Evolutionary conservation across 2,329 filamentous ascomycete species (phyloP).

Genomic region (Alternaria infectoria): DNA sequence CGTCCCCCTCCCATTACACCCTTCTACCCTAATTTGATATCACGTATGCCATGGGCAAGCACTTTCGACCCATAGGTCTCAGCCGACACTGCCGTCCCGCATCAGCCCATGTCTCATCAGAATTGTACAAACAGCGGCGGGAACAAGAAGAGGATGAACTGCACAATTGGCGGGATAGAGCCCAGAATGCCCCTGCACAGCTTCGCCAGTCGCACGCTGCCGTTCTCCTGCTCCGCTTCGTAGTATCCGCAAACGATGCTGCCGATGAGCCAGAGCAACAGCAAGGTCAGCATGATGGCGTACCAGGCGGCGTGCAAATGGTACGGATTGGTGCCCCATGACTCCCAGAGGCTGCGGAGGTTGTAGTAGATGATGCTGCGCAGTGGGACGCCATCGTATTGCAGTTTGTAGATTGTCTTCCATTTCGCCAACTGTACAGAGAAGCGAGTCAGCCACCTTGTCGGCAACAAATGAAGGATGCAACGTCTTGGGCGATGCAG

Average conservation of each 20-base stretch:
- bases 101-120: constrained; percentile 5
- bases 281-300: constrained; percentile 4
- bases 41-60: neutral
- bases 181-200: constrained; percentile 11
- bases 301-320: constrained; percentile 7
- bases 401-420: neutral
- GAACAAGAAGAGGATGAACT: constrained; percentile 16
- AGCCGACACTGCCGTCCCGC: neutral
- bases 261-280: constrained; percentile 8
- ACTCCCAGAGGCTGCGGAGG: constrained; percentile 1
- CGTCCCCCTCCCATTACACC: neutral
- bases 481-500: neutral
- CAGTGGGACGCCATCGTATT: constrained; percentile 7
- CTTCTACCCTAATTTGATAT: neutral
- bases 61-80: constrained; percentile 1
- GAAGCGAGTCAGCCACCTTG: neutral
- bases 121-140: constrained; percentile 14
- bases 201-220: neutral
- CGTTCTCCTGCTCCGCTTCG: neutral
- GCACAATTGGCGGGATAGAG: constrained; percentile 10
- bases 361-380: constrained; percentile 2
- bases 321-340: constrained; percentile 13
- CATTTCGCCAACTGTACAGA: neutral
- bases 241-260: constrained; percentile 7
- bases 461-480: neutral